Conservation (phyloP, 345 rosid species). For the Isatis tinctoria region DNA sequence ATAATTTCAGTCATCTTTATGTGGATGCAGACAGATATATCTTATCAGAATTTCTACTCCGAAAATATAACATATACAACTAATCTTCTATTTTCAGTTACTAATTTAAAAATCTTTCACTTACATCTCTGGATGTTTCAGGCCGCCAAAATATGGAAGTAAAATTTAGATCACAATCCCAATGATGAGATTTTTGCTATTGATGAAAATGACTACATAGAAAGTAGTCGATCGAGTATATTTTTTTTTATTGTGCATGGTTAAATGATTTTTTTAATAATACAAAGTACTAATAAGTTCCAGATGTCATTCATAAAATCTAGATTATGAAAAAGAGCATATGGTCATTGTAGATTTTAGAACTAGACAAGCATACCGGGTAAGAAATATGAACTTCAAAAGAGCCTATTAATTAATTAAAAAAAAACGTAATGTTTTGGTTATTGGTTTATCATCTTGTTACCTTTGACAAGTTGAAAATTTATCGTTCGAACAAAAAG, state of each 20-base stretch:
- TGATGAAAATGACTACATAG: neutral
- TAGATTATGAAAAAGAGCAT: neutral
- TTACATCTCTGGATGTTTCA: neutral
- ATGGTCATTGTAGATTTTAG: neutral
- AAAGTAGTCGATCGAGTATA: neutral
- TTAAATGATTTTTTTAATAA: neutral
- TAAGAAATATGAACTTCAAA: neutral
- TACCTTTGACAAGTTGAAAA: neutral
- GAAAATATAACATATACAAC: neutral
- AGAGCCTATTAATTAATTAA: neutral
- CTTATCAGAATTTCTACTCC: conserved; percentile 4
- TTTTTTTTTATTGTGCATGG: neutral
- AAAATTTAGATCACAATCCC: neutral
- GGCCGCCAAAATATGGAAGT: neutral
- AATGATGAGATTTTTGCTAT: neutral
- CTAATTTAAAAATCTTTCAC: neutral
- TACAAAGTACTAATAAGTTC: neutral
- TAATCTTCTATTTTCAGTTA: conserved; percentile 4
- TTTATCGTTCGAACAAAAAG: neutral
- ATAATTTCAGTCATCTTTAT: conserved; percentile 19
- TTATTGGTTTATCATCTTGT: neutral
- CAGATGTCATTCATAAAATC: neutral
- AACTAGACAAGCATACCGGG: neutral
- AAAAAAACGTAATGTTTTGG: neutral
- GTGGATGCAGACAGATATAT: conserved; percentile 18